Conservation (phyloP, 106 monocot species). For the Phalaenopsis aphrodite region DNA sequence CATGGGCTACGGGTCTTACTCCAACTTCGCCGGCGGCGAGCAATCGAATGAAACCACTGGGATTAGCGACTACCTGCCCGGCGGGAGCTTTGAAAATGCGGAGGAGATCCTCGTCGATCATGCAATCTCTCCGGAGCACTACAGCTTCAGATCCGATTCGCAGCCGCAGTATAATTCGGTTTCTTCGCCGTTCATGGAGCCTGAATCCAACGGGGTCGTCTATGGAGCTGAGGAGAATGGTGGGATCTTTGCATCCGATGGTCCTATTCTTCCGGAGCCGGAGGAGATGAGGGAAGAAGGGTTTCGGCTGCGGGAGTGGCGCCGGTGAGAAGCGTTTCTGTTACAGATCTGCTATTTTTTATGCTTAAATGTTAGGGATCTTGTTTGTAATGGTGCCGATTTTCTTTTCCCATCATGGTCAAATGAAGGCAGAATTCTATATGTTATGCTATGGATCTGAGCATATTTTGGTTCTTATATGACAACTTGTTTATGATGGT, state of each 20-base stretch:
- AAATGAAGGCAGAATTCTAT: neutral
- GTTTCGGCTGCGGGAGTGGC: slow-evolving; percentile 12
- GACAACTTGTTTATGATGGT: neutral
- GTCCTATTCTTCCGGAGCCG: slow-evolving; percentile 5
- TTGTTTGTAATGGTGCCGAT: neutral
- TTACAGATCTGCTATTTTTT: slow-evolving; percentile 5
- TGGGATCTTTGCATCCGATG: slow-evolving; percentile 4
- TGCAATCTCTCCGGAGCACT: neutral
- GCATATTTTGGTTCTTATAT: neutral
- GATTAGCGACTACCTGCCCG: neutral
- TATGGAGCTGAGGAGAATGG: neutral
- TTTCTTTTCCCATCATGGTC: neutral
- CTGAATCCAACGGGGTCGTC: slow-evolving; percentile 5
- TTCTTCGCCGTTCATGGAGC: neutral
- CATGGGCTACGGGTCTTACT: slow-evolving; percentile 37
- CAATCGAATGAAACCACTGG: slow-evolving; percentile 10
- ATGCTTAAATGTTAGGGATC: neutral
- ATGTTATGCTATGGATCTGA: neutral
- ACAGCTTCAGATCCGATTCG: neutral
- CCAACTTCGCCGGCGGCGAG: slow-evolving; percentile 22
- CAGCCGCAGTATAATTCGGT: neutral
- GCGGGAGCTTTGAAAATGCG: slow-evolving; percentile 3
- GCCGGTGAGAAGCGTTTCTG: slow-evolving; percentile 5
- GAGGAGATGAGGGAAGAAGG: slow-evolving; percentile 11
- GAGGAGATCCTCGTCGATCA: neutral